Evolutionary conservation across 768 basidiomycete species (phyloP).

Genomic region (Phylloporus arenicola): DNA sequence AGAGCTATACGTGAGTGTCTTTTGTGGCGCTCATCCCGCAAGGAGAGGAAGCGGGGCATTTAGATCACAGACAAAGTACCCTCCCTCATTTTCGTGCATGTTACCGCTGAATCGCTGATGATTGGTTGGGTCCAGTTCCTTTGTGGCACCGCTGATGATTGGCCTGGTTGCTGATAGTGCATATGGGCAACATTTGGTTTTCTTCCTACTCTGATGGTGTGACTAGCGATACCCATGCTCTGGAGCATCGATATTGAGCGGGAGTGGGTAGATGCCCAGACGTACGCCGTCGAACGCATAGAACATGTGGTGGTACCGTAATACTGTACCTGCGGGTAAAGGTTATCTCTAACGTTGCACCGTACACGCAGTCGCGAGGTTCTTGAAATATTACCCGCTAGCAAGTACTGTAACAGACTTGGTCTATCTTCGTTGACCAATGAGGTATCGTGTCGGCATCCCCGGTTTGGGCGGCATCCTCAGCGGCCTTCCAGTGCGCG

Average conservation of each 20-base stretch:
- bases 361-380: not conserved
- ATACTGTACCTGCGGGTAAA: not conserved
- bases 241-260: conserved; percentile 60
- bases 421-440: no score
- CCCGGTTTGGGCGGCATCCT: no score
- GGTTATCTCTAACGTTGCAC: not conserved
- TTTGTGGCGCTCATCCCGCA: conserved; percentile 85
- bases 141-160: conserved; percentile 79
- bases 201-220: conserved; percentile 84
- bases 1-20: conserved; percentile 81
- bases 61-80: conserved; percentile 26
- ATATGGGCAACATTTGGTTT: conserved; percentile 90
- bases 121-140: conserved; percentile 73
- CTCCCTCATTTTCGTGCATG: no score
- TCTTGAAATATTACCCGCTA: no score
- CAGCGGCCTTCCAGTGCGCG: no score
- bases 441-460: no score
- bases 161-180: conserved; percentile 71
- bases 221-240: conserved; percentile 75
- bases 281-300: conserved; percentile 20
- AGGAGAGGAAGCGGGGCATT: conserved; percentile 88
- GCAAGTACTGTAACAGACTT: no score
- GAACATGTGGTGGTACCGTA: conserved; percentile 1
- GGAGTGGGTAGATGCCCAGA: conserved; percentile 23
- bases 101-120: conserved; percentile 1